Evolutionary conservation across 192 early-diverging fungal genomes (phyloP).

Genomic region (Nowakowskiella sp.): DNA sequence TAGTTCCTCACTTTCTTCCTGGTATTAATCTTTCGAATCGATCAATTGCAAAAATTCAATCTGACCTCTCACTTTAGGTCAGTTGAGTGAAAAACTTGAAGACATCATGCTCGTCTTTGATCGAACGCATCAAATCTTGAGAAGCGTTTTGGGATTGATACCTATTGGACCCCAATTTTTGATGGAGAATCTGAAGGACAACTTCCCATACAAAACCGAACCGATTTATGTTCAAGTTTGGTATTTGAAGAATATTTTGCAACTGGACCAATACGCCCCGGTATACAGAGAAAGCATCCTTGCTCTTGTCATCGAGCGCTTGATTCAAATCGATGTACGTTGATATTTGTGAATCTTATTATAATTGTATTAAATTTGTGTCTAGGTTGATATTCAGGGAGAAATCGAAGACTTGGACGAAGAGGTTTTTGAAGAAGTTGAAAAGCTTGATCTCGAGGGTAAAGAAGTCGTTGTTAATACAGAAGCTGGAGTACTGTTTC

Average conservation of each 20-base stretch:
- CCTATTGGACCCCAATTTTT: slow-evolving; percentile 63
- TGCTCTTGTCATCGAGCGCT: slow-evolving; percentile 66
- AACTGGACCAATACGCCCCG: slow-evolving; percentile 67
- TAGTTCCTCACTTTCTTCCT: slow-evolving; percentile 44
- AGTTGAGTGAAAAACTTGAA: too few relatives aligned
- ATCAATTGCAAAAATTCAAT: too few relatives aligned
- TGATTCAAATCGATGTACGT: slow-evolving; percentile 80
- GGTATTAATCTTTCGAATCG: too few relatives aligned
- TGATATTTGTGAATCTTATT: not conserved
- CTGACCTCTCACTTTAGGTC: too few relatives aligned
- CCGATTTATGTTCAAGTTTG: slow-evolving; percentile 43
- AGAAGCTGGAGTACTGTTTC: slow-evolving; percentile 13
- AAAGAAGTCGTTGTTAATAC: slow-evolving; percentile 35
- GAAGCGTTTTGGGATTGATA: slow-evolving; percentile 54
- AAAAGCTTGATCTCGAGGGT: slow-evolving; percentile 41
- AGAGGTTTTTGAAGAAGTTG: slow-evolving; percentile 31
- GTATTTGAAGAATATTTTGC: slow-evolving; percentile 70
- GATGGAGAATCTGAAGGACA: slow-evolving; percentile 47
- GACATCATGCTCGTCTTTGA: slow-evolving; percentile 32
- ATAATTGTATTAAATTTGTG: not conserved
- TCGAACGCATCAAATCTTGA: slow-evolving; percentile 54
- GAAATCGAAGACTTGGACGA: slow-evolving; percentile 81
- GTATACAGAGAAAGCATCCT: slow-evolving; percentile 64
- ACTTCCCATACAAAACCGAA: slow-evolving; percentile 69
- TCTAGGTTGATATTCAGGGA: slow-evolving; percentile 78